Base-by-base conservation (phyloP, 768 basidiomycete species). In the Galerina sulciceps region DNA sequence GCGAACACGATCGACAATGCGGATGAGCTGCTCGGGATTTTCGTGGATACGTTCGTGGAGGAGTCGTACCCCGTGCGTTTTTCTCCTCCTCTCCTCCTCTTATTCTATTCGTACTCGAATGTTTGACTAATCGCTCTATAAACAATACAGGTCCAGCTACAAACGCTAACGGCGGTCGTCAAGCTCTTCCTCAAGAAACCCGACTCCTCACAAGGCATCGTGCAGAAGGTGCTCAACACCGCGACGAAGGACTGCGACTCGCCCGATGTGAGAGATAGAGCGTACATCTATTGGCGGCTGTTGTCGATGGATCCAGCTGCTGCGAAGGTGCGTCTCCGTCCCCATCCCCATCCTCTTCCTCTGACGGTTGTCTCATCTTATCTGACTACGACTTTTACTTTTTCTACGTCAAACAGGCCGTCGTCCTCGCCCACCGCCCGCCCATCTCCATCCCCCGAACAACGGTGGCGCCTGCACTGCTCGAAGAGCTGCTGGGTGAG, bases 191-290 rank as follows among this genome's bases (percentile, higher is more conserved):
- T 99, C 62, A 95, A 90, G 77, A 96, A 95, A 70, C 96, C 96
- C 0, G 96, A 98, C 65, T 84, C 87, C 23, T 91, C 96, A 36
- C 96, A 99, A 71, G 90, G 83, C 5, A 82, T 99, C 14, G 96
- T 99, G 0, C 96, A 99, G 70, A 81, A 83, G n/a, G 89, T 98
- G 2, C 77, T 99, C 41, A 89, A 92, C 61, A 95, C 94, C 0
- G 97, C 97, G 0, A 99, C 97, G 3, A 98, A 95, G 69, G 94
- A 95, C 65, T 97, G 95, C 65, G 97, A 99, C 67, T 95, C 91
- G 5, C 93, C 97, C 11, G 96, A 99, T 71, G 93, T 99, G 14
- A 84, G 97, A 41, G 97, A 99, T 72, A 83, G 96, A 48, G 97
- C 97, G 1, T 99, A 99, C 69, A 96, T 99, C 40, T 99, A 99